Base-by-base conservation (phyloP, 352 stramenopile genomes). In the Phytophthora citricola region DNA sequence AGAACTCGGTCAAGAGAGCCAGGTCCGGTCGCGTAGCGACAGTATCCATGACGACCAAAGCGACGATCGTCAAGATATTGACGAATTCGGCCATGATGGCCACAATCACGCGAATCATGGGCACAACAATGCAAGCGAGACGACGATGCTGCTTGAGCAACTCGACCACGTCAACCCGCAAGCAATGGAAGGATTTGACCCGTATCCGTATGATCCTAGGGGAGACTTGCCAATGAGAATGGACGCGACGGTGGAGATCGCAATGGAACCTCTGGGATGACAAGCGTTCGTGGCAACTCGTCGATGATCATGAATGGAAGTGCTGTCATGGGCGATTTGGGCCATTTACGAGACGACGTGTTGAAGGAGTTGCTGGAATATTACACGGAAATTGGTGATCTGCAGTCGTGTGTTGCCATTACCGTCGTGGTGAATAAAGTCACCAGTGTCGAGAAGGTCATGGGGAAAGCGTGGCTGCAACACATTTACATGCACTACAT, bases 401-500 rank as follows among this genome's bases (percentile, higher is more conserved):
- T 97, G 9, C 91, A 97, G 59, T 92, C 87, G 3, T 90, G 85
- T 39, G 85, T 94, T 27, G 85, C 85, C 6, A 81, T 97, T 34
- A 68, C 85, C 11, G 79, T 92, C 34, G 85, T 94, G 15, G 79
- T 93, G 22, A 78, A 76, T 22, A 85, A 85, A 58, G 70, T 93
- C n/a, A 71, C 74, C 22, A 93, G 74, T 31, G 81, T 96, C 6
- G 88, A 96, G 50, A 82, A 93, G 27, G 58, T 92, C 15, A 93
- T 97, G 82, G 84, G 82, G 27, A 94, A 93, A 53, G 71, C 79
- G 29, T 94, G 85, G 87, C 54, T 97, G 40, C 91, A 97, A 71
- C 91, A 97, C 48, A 93, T 92, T 49, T 93, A 92, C 53, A 96
- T 96, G 89, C 87, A 95, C 63, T 96, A 96, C 63, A 93, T 96